Base-by-base conservation (phyloP, 192 early-diverging fungal species). In the Rhizophagus clarus region DNA sequence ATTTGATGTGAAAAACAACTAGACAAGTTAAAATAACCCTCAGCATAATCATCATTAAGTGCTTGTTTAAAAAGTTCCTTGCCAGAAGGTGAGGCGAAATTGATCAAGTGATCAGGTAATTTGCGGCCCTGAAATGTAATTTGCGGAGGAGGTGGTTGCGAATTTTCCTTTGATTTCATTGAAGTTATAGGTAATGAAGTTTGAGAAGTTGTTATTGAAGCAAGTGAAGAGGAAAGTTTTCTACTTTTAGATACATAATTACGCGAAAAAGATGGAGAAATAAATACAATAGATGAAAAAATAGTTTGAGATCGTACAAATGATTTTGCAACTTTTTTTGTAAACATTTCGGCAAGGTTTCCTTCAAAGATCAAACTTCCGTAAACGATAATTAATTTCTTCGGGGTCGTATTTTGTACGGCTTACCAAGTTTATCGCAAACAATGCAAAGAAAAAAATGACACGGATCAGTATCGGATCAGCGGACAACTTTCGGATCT, bases 1-100 rank as follows among this genome's bases (percentile, higher is more conserved):
- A 91, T 93, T 87, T 98, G 97, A 63, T 92, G 94, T 17, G 95
- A 95, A 81, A 97, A 96, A 82, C 96, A 96, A 15, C 94, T 95
- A 22, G 92, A 91, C 22, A 98, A 87, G 37, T 92, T 89, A 72
- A 97, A 96, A 79, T 93, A 98, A 7, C 92, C 91, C 81, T 98
- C 96, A 22, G 95, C 94, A 80, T 90, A 89, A 2, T 94, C 95
- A 37, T 85, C 77, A 51, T 90, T 89, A 61, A 98, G 85, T 78
- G 92, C 88, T 72, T 94, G 89, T 78, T 93, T 90, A 85, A 98
- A 96, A 24, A 96, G 84, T 68, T 85, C 80, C 75, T 94, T 93
- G 17, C 97, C 97, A 66, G 90, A 79, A 20, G 87, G 81, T 26
- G 95, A 95, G 17, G 95, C 94, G 84, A 98, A 94, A 31, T 93